Evolutionary conservation across 306 rosid species (phyloP), one percentile per base, ranked within the genome.

Genomic region (Oxytropis ochrocephala): DNA sequence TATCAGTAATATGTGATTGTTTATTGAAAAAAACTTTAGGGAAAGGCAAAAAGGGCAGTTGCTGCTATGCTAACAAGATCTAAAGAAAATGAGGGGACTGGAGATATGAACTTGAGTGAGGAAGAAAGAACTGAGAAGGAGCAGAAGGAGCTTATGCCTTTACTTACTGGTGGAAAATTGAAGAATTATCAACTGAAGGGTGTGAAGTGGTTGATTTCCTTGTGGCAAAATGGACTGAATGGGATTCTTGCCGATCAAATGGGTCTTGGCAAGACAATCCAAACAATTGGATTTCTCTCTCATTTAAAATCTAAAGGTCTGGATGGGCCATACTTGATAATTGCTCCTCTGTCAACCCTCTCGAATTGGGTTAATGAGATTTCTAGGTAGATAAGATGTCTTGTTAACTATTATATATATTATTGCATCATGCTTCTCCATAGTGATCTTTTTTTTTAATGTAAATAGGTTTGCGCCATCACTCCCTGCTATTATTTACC

Each of bases 261-360:
- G 99, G 99, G 99, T 69, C 99, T 95, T 42, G 99, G 99, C 73
- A 95, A 95, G 90, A 95, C 99, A 13, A 95, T 95, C 75, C 99
- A 95, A 77, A 89, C 99, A 5, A 91, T 95, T 72, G 91, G 92
- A 69, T 91, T 95, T 74, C 88, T 95, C 62, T 73, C 96, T 46
- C 99, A 95, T 85, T 75, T 95, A 8, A 95, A 88, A 78, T 86
- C 87, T 18, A 91, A 87, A 50, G 96, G 96, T 69, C 65, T 95
- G 78, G 82, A 91, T 83, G 97, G 97, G 46, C 99, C 99, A 10
- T 95, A 95, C 74, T 78, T 91, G 75, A 81, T 95, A 33, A 84
- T 95, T 70, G 96, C 97, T 55, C 99, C 99, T 29, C 87, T 95
- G 73, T 88, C 97, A 27, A 95, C 99, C 48, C 99, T 95, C 55